A percentile compares a stretch with the other conserved stretches of the same genome.
These are phyloP conservation scores for Penicillium sp. DNA, from an alignment of 2,329 filamentous ascomycete genomes.

Conservation along the genomic window DNA sequence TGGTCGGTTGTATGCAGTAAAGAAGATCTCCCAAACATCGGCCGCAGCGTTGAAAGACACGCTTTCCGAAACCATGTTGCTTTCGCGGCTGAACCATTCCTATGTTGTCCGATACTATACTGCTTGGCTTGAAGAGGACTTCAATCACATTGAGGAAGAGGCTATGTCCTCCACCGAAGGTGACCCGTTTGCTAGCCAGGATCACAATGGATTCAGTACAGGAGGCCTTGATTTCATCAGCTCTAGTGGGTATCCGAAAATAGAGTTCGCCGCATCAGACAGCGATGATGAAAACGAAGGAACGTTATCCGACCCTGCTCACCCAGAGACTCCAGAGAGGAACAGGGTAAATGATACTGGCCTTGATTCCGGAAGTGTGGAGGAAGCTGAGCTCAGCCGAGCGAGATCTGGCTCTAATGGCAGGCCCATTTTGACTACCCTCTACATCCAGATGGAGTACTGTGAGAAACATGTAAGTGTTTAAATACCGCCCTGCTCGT, in stretches of 20 bases:
- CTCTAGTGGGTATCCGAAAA: constrained; percentile 71
- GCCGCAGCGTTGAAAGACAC: constrained; percentile 60
- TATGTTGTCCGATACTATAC: constrained; percentile 87
- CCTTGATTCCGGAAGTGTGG: constrained; percentile 23
- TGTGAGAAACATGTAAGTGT: constrained; percentile 76
- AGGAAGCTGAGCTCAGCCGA: constrained; percentile 38
- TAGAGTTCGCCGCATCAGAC: constrained; percentile 66
- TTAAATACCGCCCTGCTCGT: background rate
- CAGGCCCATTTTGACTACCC: constrained; percentile 63
- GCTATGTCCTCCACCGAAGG: constrained; percentile 53
- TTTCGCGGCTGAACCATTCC: constrained; percentile 91
- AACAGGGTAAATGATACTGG: background rate
- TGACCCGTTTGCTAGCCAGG: constrained; percentile 43
- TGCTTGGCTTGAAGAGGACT: constrained; percentile 81
- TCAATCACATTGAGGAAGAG: constrained; percentile 40
- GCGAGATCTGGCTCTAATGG: constrained; percentile 48
- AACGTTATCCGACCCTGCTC: constrained; percentile 35
- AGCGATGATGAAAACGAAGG: constrained; percentile 47
- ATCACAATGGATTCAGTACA: constrained; percentile 59
- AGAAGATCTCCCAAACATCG: constrained; percentile 86
- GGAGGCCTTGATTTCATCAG: constrained; percentile 91
- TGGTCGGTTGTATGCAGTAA: constrained; percentile 90
- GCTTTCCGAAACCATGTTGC: constrained; percentile 79
- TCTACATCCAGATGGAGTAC: constrained; percentile 99
- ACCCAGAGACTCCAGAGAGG: constrained; percentile 21